Evolutionary conservation across 2,329 filamentous ascomycete species (phyloP).

Genomic region (Fusarium azukiicola): DNA sequence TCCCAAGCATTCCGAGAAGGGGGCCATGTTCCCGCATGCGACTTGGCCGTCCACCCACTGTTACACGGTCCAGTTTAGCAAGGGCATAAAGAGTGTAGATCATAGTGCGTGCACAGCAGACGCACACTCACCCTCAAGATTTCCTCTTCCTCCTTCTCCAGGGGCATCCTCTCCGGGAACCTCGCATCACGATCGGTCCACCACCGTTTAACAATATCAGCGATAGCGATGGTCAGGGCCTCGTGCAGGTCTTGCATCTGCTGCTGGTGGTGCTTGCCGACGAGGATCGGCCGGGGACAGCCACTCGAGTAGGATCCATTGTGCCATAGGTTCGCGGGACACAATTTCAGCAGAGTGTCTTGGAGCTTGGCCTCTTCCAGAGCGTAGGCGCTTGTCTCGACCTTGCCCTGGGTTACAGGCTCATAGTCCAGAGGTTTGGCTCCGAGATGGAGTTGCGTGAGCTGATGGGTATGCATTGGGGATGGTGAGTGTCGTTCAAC

Average conservation of each 20-base stretch:
- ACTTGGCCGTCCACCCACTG: constrained; percentile 59
- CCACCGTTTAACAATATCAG: constrained; percentile 64
- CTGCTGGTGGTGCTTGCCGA: constrained; percentile 55
- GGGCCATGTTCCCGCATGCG: constrained; percentile 45
- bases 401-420: constrained; percentile 11
- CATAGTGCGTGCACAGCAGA: not conserved
- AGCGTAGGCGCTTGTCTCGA: constrained; percentile 23
- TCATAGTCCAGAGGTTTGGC: constrained; percentile 22
- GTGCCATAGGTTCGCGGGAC: constrained; percentile 56
- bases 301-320: constrained; percentile 51
- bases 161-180: constrained; percentile 60
- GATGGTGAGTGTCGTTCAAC: not conserved
- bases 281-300: constrained; percentile 61
- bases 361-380: constrained; percentile 46
- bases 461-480: constrained; percentile 30
- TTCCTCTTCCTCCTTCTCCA: constrained; percentile 56
- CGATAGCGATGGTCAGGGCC: constrained; percentile 58
- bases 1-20: constrained; percentile 51
- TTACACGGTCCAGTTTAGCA: not conserved
- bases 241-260: constrained; percentile 57
- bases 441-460: constrained; percentile 50
- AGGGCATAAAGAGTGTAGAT: not conserved
- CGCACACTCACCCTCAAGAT: constrained; percentile 52
- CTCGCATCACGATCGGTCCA: constrained; percentile 59
- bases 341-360: constrained; percentile 45